Evolutionary conservation across 2,329 filamentous ascomycete species (phyloP), one percentile per base, ranked within the genome.

Genomic region (Proliferodiscus dingleyae): DNA sequence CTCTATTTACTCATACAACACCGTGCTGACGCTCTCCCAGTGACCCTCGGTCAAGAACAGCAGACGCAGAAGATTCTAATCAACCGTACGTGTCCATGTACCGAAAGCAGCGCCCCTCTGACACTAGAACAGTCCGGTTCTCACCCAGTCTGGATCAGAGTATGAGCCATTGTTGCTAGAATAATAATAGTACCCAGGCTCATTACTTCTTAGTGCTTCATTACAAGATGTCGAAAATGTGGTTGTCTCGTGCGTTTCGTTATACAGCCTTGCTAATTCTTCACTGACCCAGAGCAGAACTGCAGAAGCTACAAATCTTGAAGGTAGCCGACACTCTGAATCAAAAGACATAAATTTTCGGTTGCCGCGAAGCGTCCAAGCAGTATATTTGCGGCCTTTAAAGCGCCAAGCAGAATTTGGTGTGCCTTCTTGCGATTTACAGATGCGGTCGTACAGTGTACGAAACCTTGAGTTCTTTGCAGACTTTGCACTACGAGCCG

Each of bases 381-480:
- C 91, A 29, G 73, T 94, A 36, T 93, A 95, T 68, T 78, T 96
- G 40, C 81, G 84, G 52, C 91, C 93, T 13, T 75, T 97, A 41
- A 87, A 86, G 59, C 83, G 87, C 52, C 72, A 80, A 62, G 75
- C 86, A 37, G 68, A 83, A 61, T 83, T 87, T 63, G 88, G 88
- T 41, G 78, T 95, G 28, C 89, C 89, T 10, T 81, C 86, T 9
- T 95, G 89, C 71, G 85, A 96, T 65, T 81, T 98, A 26, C 93
- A 98, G 65, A 72, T 98, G 39, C 88, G 93, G 56, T 95, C 91
- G 26, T 98, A 88, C 74, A 89, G 79, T 60, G 74, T 90, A 28
- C 88, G 89, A 49, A 93, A 95, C 57, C 80, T 98, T 48, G 88
- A 95, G 61, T 90, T 96, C 71, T 96, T 95, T 64, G 77, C 85